Percentiles rank a stretch among this genome's conserved stretches.
Conservation (phyloP, 495 filamentous ascomycete genomes). For the Penicillium angulare region DNA sequence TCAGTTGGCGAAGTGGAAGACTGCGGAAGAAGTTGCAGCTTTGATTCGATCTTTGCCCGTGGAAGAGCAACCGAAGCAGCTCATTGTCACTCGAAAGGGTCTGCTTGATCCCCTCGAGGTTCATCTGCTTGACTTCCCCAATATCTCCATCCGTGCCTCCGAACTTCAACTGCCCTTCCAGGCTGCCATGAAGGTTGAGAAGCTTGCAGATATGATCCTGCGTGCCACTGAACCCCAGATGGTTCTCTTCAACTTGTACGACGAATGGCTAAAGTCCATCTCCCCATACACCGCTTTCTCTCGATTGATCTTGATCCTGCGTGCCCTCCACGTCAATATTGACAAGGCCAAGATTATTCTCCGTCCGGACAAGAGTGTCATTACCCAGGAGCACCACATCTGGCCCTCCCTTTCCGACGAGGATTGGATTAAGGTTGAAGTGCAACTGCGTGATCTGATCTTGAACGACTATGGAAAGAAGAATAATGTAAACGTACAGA, state of each 20-base stretch:
- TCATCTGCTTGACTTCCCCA: slow-evolving; percentile 96
- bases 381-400: slow-evolving; percentile 98
- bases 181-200: slow-evolving; percentile 99
- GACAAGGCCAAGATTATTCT: slow-evolving; percentile 98
- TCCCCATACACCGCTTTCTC: slow-evolving; percentile 99
- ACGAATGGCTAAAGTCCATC: slow-evolving; percentile 98
- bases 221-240: slow-evolving; percentile 98
- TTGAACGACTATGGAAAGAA: slow-evolving; percentile 99
- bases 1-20: slow-evolving; percentile 99
- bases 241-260: slow-evolving; percentile 99
- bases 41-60: slow-evolving; percentile 95
- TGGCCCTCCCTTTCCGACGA: slow-evolving; percentile 95
- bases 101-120: slow-evolving; percentile 96
- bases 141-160: slow-evolving; percentile 97
- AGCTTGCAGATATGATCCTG: slow-evolving; percentile 98
- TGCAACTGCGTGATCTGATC: slow-evolving; percentile 91
- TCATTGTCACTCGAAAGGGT: slow-evolving; percentile 98
- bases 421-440: slow-evolving; percentile 99
- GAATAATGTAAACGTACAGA: slow-evolving; percentile 98
- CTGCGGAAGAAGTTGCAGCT: slow-evolving; percentile 98
- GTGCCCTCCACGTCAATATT: slow-evolving; percentile 94
- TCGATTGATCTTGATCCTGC: slow-evolving; percentile 88
- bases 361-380: slow-evolving; percentile 96
- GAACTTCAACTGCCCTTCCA: slow-evolving; percentile 99
- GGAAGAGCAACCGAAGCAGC: slow-evolving; percentile 98